Base-by-base conservation (phyloP, 139 green algal genomes). In the Picochlorum sp. region DNA sequence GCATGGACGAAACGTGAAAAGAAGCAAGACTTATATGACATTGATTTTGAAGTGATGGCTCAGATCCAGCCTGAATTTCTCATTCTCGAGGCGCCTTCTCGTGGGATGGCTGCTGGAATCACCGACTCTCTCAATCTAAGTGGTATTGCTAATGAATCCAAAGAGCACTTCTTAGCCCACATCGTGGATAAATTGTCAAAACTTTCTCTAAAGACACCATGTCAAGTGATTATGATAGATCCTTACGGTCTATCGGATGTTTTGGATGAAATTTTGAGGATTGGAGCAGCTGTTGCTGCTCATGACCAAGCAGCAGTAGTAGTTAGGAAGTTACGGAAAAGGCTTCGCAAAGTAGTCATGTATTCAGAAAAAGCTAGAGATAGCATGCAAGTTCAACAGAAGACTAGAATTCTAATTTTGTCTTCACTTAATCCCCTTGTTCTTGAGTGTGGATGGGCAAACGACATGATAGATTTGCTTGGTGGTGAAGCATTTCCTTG, bases 241-340 rank as follows among this genome's bases (percentile, higher is more conserved):
- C 22, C 39, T 5, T 59, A 66, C 61, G 81, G 63, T 18, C 59
- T 94, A 7, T 28, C 61, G 22, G 88, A 97, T 31, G 82, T 93
- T 16, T 65, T 97, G 14, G 77, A 93, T 31, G 68, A 75, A 5
- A 84, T 96, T 22, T 31, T 89, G 16, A 54, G 81, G 66, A 68
- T 97, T 7, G 90, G 83, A 8, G 61, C 69, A 1, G 81, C 82
- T 2, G 73, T 79, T 7, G 81, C 74, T 2, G 77, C 76, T 16
- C 44, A 68, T 3, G 65, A 80, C 3, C 59, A 73, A 26, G 89
- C 84, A 2, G 40, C 63, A 12, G 40, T 54, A 44, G 59, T 90
- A 16, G 78, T 91, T 8, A 76, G 85, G 35, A 40, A 57, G 3
- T 66, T 97, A 51, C 78, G 85, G n/a, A 40, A 47, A 9, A 63